Evolutionary conservation across 2,329 filamentous ascomycete genomes (phyloP).

Genomic region (Xylaria sp.): DNA sequence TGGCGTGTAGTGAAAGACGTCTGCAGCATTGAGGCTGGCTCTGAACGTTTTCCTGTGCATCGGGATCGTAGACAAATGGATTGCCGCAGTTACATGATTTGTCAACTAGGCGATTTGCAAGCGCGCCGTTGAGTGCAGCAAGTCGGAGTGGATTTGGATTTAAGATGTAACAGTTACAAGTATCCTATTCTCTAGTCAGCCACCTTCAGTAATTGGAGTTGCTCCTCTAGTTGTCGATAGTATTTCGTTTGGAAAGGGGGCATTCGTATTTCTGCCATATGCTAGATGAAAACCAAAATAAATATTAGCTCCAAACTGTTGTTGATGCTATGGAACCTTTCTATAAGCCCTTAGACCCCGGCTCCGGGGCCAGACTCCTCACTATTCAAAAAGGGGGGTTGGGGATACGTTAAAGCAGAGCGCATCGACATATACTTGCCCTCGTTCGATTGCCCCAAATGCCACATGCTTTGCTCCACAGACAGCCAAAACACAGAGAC

Average conservation of each 20-base stretch:
- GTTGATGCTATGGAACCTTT: neutral
- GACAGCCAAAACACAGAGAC: neutral
- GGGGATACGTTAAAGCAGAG: neutral
- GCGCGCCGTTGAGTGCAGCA: neutral
- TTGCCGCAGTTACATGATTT: constrained; percentile 34
- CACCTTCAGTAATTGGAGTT: neutral
- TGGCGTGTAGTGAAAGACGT: constrained; percentile 1
- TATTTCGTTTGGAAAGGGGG: neutral
- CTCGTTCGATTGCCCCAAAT: neutral
- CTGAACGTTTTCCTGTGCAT: constrained; percentile 25
- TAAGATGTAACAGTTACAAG: neutral
- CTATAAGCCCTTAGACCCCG: neutral
- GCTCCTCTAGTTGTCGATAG: neutral
- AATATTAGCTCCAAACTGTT: neutral
- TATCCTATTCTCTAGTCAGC: constrained; percentile 2
- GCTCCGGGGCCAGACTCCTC: too few relatives aligned
- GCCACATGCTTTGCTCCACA: neutral
- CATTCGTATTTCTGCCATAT: neutral
- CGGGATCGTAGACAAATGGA: constrained; percentile 31
- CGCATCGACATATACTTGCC: neutral
- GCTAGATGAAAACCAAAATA: neutral
- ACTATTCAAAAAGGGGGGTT: neutral
- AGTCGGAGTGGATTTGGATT: constrained; percentile 1
- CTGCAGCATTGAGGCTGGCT: constrained; percentile 9
- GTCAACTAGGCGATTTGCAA: constrained; percentile 40